Conservation (phyloP, 2,329 filamentous ascomycete genomes). For the Beauveria scarabaeidicola region DNA sequence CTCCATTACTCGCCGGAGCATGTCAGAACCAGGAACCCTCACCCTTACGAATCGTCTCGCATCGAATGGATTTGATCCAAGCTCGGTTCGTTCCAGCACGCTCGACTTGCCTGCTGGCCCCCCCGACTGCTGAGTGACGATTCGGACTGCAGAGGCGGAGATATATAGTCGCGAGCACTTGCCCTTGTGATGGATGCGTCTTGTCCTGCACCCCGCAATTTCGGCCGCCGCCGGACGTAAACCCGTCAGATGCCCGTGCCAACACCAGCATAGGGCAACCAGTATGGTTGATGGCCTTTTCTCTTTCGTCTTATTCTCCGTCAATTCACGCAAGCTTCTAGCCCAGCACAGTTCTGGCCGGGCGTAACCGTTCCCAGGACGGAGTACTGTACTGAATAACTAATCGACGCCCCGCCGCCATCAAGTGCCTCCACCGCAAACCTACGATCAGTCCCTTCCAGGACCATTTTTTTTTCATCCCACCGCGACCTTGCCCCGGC, state of each 20-base stretch:
- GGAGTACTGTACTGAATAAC: neutral
- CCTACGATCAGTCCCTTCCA: neutral
- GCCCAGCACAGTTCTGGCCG: neutral
- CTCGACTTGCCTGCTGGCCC: neutral
- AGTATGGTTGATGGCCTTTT: too few species aligned
- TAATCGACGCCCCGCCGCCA: neutral
- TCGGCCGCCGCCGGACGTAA: neutral
- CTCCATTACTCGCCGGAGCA: neutral
- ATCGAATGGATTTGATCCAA: neutral
- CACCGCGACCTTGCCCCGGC: neutral
- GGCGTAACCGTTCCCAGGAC: neutral
- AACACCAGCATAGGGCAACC: neutral
- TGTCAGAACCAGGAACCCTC: too few species aligned
- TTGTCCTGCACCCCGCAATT: neutral
- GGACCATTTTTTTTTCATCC: neutral
- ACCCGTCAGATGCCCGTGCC: neutral
- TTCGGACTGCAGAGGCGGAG: neutral
- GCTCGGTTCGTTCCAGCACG: neutral
- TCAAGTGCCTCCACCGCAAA: neutral
- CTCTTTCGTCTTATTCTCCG: too few species aligned
- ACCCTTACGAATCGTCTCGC: neutral
- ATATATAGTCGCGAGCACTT: neutral
- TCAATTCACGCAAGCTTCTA: neutral
- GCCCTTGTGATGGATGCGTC: neutral
- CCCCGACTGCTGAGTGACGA: neutral